Base-by-base conservation (phyloP, 768 basidiomycete species). In the Tephrocybe sp. region DNA sequence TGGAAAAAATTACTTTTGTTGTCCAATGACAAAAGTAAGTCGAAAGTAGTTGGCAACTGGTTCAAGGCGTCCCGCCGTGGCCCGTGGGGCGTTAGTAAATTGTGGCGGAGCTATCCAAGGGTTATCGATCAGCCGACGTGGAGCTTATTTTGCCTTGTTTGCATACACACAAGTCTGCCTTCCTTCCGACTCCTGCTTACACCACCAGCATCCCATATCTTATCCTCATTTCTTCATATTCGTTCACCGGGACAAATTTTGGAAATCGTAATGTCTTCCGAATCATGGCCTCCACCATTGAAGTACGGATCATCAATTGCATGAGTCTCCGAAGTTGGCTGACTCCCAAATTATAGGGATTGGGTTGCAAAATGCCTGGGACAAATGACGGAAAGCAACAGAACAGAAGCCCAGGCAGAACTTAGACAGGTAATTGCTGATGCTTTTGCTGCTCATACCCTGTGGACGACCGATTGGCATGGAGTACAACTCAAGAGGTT, bases 351-450 rank as follows among this genome's bases (percentile, higher is more conserved):
- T 49, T n/a, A 13, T 64, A 98, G 94, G 72, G 84, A 88, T 65
- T 97, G 94, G 92, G 94, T 98, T 24, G 91, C 94, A 63, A 86
- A 84, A 69, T 95, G 91, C 64, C 76, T 98, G 21, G 86, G 89
- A 21, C 86, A 93, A 70, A 94, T 95, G 77, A 90, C 90, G 15
- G 88, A 94, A 56, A 69, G 77, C 44, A 97, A 95, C 71, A 84
- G 88, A 66, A 71, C 72, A 42, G 92, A 94, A 58, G 94, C 94
- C 18, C 91, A 94, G 63, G 79, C 87, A 52, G 97, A 99, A 76
- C 72, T 99, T 64, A 94, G 93, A 82, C 81, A 90, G 84, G 88
- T 93, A 79, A 97, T 99, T 69, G 87, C 89, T 80, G 83, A 93
- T 58, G 86, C 93, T 69, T 95, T 91, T 71, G 77, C 83, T 54